phyloP scores from a whole-genome alignment of 768 basidiomycete genomes.

The Holtermannia corniformis region DNA sequence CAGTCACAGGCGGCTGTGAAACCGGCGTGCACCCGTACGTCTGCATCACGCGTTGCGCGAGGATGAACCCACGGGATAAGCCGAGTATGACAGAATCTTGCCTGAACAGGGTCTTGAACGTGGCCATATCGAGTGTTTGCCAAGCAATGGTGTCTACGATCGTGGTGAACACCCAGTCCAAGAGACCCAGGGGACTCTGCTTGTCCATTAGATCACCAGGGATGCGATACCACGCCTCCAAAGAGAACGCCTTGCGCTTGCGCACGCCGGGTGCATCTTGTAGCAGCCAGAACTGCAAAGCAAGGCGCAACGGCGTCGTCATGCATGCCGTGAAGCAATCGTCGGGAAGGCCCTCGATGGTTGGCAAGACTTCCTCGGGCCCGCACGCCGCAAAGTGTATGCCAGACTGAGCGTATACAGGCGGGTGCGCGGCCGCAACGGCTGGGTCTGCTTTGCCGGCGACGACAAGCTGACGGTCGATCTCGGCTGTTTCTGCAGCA shows the following conservation, averaged over 20 bases:
- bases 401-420: constrained; percentile 25
- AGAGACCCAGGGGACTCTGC: constrained; percentile 1
- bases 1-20: constrained; percentile 24
- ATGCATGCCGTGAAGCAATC: constrained; percentile 33
- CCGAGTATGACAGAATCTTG: constrained; percentile 17
- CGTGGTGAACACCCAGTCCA: constrained; percentile 21
- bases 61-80: constrained; percentile 25
- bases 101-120: constrained; percentile 26
- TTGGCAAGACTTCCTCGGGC: constrained; percentile 18
- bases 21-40: constrained; percentile 23
- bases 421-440: constrained; percentile 20
- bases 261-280: constrained; percentile 26
- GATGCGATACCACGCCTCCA: constrained; percentile 20
- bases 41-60: constrained; percentile 26
- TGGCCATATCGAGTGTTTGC: constrained; percentile 17
- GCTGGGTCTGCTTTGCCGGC: constrained; percentile 20
- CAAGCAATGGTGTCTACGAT: constrained; percentile 33
- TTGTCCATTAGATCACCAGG: constrained; percentile 9
- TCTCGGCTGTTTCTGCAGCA: constrained; percentile 26
- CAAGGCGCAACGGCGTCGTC: constrained; percentile 20
- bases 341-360: constrained; percentile 25
- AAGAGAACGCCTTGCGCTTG: constrained; percentile 15
- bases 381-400: constrained; percentile 36
- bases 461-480: constrained; percentile 26
- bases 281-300: constrained; percentile 23